phyloP scores from a whole-genome alignment of 768 basidiomycete species.

The Boletus fagicola region DNA sequence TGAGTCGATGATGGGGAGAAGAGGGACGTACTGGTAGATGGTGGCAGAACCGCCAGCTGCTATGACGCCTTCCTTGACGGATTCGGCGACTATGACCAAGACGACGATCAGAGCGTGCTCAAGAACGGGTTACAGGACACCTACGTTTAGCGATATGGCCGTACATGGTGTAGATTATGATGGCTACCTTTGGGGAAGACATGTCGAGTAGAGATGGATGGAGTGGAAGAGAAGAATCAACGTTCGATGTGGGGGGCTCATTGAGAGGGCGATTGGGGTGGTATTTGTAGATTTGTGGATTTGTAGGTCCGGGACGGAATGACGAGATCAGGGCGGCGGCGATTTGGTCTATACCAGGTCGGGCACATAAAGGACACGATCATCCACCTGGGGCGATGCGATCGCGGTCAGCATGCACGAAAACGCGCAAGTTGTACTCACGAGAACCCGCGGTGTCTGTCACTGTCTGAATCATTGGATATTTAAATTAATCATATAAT shows the following conservation, averaged over 20 bases:
- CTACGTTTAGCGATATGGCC: constrained; percentile 69
- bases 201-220: constrained; percentile 22
- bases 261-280: not conserved
- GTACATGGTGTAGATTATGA: constrained; percentile 72
- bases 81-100: constrained; percentile 56
- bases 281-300: constrained; percentile 20
- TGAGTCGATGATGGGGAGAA: not conserved
- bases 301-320: not conserved
- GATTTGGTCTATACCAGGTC: not conserved
- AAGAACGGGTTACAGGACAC: constrained; percentile 23
- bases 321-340: not conserved
- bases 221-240: not conserved
- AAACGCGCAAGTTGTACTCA: constrained; percentile 13
- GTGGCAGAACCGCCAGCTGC: constrained; percentile 48
- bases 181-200: constrained; percentile 57
- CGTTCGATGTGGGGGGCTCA: not conserved
- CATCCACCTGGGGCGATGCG: not conserved
- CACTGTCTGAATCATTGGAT: not conserved
- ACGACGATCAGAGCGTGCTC: constrained; percentile 1
- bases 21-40: constrained; percentile 54
- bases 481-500: not conserved
- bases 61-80: constrained; percentile 45
- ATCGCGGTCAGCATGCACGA: constrained; percentile 7
- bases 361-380: constrained; percentile 13
- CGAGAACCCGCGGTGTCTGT: constrained; percentile 12